Percentiles rank a stretch among this genome's conserved stretches.
Conservation (phyloP, 106 monocot genomes). For the Ottelia alismoides region DNA sequence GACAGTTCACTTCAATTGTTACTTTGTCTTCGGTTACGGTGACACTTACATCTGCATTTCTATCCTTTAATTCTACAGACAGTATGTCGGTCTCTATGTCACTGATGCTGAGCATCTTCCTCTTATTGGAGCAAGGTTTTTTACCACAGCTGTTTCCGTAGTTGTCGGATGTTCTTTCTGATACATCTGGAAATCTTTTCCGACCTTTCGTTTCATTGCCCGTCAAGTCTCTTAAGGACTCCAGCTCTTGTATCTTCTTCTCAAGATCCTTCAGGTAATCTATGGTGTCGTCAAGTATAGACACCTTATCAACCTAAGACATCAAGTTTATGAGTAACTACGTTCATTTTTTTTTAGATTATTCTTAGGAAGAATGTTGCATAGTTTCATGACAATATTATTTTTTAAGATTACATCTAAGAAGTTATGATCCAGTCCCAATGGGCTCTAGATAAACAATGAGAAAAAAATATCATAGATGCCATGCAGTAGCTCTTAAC, state of each 20-base stretch:
- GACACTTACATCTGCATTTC: constrained; percentile 31
- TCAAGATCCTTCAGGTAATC: constrained; percentile 73
- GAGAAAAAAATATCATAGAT: no score
- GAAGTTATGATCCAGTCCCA: no score
- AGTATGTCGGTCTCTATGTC: constrained; percentile 17
- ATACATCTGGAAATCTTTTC: constrained; percentile 30
- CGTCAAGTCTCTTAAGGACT: constrained; percentile 27
- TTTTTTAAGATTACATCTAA: no score
- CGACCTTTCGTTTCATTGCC: constrained; percentile 15
- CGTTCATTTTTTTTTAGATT: no score
- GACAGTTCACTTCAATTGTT: constrained; percentile 47
- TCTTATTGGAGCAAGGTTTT: constrained; percentile 25
- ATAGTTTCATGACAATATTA: no score
- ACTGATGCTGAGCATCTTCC: constrained; percentile 27
- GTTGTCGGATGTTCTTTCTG: constrained; percentile 65
- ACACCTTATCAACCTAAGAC: no score
- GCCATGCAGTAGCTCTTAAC: no score
- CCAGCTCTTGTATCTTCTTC: constrained; percentile 54
- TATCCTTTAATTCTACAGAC: constrained; percentile 23
- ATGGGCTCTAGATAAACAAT: no score
- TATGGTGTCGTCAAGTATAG: constrained; percentile 58
- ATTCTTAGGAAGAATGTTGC: no score
- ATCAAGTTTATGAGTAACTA: no score
- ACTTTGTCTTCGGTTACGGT: constrained; percentile 52
- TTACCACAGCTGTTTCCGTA: constrained; percentile 16